Evolutionary conservation across 495 filamentous ascomycete genomes (phyloP).

Genomic region (Chaetomium tenue): DNA sequence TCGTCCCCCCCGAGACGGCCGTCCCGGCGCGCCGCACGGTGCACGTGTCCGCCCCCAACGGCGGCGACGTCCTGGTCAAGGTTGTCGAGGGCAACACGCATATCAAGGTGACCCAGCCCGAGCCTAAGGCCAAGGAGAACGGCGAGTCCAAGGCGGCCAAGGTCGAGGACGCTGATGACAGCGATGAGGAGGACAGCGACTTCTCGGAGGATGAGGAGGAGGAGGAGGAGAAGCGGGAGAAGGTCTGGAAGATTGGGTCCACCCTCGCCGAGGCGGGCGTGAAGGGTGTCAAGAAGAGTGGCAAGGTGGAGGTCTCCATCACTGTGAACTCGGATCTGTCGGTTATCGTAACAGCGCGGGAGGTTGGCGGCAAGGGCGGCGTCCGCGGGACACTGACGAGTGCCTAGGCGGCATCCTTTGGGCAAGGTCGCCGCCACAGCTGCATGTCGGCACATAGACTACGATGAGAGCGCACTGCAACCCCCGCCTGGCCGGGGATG

Average conservation of each 20-base stretch:
- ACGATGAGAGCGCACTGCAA: slow-evolving; percentile 9
- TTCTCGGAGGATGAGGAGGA: slow-evolving; percentile 69
- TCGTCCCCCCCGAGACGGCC: slow-evolving; percentile 82
- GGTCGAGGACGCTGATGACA: slow-evolving; percentile 49
- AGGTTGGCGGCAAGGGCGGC: slow-evolving; percentile 81
- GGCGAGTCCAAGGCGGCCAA: slow-evolving; percentile 46
- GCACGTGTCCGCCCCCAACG: slow-evolving; percentile 69
- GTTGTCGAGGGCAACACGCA: slow-evolving; percentile 81
- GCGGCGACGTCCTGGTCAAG: slow-evolving; percentile 82
- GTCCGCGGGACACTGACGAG: slow-evolving; percentile 65
- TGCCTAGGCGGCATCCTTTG: slow-evolving; percentile 20
- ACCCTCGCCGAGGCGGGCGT: slow-evolving; percentile 84
- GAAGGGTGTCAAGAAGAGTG: slow-evolving; percentile 77
- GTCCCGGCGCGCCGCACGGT: slow-evolving; percentile 82
- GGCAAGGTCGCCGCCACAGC: neutral
- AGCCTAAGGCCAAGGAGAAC: slow-evolving; percentile 69
- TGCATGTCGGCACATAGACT: slow-evolving; percentile 1
- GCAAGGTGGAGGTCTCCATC: slow-evolving; percentile 89
- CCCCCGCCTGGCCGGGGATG: neutral
- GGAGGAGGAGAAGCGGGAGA: slow-evolving; percentile 80
- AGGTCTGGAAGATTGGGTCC: slow-evolving; percentile 86
- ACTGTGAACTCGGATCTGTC: slow-evolving; percentile 75
- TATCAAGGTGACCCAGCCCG: slow-evolving; percentile 86
- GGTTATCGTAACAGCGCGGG: slow-evolving; percentile 75
- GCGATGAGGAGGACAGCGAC: slow-evolving; percentile 58